Evolutionary conservation across 2,329 filamentous ascomycete species (phyloP), one percentile per base, ranked within the genome.

Genomic region (Cladosporium sp.): DNA sequence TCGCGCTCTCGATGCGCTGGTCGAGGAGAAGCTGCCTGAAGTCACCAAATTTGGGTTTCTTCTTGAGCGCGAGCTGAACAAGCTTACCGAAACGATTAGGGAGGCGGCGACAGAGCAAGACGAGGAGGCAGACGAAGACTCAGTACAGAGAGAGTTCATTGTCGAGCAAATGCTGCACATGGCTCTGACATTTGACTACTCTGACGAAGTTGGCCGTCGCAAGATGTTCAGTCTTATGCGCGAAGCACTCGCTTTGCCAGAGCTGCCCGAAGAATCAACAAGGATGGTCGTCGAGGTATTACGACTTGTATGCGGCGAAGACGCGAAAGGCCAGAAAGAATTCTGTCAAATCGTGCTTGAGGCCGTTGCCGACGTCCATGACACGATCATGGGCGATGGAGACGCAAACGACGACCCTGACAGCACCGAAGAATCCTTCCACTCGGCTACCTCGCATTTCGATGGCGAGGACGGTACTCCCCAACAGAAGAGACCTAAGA

Each of bases 121-220:
- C 3, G 79, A 73, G 2, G 87, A 88, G 5, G 78, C 77, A 3
- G 87, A 91, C 55, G 88, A 95, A 63, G 87, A 95, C 59, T 86
- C 86, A 0, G 85, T 90, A 6, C 90, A 96, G 67, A 85, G 91
- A 61, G 92, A 97, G 69, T 98, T 98, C 62, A 87, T 96, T 57
- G 87, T 96, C 37, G 91, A 97, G 68, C 95, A 98, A 66, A 77
- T 98, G 53, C 82, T 98, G 34, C 87, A 96, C 62, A 95, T 98
- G 65, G 87, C 89, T 4, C 78, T 91, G 55, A 95, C 89, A 1
- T 80, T 97, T 46, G 93, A 98, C 70, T 98, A 97, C 70, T 91
- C 89, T n/a, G 93, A 98, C 66, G 93, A 97, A 70, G 88, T 95
- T 57, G 93, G 93, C 46, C 83, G 93, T 59, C 81, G 92, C 54